A percentile compares a stretch with the other conserved stretches of the same genome.
Conservation (phyloP, 108 stramenopile genomes). For the Skeletonema tropicum region DNA sequence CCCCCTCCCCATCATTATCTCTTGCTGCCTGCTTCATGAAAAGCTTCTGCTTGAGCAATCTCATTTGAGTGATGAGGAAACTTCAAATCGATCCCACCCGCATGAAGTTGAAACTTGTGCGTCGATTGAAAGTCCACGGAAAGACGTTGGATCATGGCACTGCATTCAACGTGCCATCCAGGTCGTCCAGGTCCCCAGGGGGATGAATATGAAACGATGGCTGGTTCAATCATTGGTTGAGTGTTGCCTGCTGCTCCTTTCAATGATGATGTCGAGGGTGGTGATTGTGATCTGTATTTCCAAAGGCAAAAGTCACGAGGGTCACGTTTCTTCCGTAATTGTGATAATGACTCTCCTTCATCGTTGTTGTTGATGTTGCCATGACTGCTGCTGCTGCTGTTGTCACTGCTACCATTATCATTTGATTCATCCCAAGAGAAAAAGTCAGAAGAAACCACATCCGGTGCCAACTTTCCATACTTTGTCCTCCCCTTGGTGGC, state of each 20-base stretch:
- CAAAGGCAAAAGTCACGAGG: slow-evolving; percentile 98
- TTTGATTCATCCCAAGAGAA: slow-evolving; percentile 43
- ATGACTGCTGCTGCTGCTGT: background rate
- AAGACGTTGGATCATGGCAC: slow-evolving; percentile 84
- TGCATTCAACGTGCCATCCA: slow-evolving; percentile 99
- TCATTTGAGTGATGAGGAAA: slow-evolving; percentile 99
- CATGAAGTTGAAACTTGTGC: slow-evolving; percentile 76
- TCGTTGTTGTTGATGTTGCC: background rate
- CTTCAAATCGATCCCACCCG: slow-evolving; percentile 95
- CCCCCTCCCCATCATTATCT: background rate
- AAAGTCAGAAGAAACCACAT: slow-evolving; percentile 64
- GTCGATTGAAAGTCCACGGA: slow-evolving; percentile 46
- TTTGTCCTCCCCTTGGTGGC: slow-evolving; percentile 53
- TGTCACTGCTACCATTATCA: slow-evolving; percentile 32
- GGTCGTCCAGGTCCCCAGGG: slow-evolving; percentile 97
- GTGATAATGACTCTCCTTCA: slow-evolving; percentile 2
- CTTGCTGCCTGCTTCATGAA: slow-evolving; percentile 14
- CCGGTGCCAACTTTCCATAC: slow-evolving; percentile 93
- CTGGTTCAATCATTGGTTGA: slow-evolving; percentile 48
- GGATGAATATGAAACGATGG: slow-evolving; percentile 75
- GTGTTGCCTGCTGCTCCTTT: slow-evolving; percentile 39
- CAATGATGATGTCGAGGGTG: background rate
- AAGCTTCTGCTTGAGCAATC: slow-evolving; percentile 94
- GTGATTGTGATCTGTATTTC: slow-evolving; percentile 67
- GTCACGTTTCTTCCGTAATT: slow-evolving; percentile 63